Conservation (phyloP, 2,329 filamentous ascomycete genomes). For the Thielaviopsis cerberus region DNA sequence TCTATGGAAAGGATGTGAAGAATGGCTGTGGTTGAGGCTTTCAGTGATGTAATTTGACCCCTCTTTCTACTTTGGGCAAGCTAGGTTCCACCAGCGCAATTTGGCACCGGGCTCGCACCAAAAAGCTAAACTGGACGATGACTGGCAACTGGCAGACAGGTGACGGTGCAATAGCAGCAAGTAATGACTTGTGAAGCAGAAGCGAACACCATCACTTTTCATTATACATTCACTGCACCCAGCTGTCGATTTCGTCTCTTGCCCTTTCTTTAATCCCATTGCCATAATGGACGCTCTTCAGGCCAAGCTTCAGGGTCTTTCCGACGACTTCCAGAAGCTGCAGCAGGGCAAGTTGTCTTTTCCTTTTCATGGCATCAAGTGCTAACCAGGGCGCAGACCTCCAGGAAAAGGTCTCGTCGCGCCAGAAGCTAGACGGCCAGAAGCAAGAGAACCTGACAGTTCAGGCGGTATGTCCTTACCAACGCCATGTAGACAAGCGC, state of each 20-base stretch:
- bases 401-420: conserved; percentile 53
- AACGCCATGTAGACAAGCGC: conserved; percentile 1
- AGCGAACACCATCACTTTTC: neutral
- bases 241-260: neutral
- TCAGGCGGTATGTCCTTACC: conserved; percentile 42
- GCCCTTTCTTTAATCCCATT: neutral
- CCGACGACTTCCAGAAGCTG: conserved; percentile 72
- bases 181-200: too few species aligned
- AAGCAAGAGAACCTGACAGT: conserved; percentile 84
- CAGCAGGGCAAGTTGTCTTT: conserved; percentile 48
- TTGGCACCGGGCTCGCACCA: neutral
- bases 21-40: neutral
- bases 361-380: neutral
- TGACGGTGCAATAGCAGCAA: neutral
- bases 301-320: conserved; percentile 60
- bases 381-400: conserved; percentile 41
- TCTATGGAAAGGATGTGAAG: neutral
- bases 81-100: neutral
- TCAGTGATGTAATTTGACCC: neutral
- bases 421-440: conserved; percentile 85
- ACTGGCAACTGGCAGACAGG: neutral
- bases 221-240: neutral
- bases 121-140: neutral
- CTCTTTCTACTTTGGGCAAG: neutral
- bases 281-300: conserved; percentile 51